Evolutionary conservation across 371 early-diverging fungal genomes (phyloP).

Genomic region (Apophysomyces sp.): DNA sequence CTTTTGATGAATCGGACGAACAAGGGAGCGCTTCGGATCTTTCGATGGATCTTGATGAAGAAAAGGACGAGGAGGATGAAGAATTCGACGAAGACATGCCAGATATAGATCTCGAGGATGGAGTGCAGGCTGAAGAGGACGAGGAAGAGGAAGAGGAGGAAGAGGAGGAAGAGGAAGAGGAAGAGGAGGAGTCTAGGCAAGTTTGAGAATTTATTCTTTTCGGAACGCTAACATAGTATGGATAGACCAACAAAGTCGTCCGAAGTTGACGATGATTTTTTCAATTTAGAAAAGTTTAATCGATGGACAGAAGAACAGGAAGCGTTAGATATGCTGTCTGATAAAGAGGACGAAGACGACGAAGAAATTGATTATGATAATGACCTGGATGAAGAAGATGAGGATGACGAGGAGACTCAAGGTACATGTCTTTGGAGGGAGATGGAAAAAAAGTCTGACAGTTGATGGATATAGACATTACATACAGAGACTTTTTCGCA

Average conservation of each 20-base stretch:
- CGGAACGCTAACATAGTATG: background rate
- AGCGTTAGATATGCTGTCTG: slow-evolving; percentile 45
- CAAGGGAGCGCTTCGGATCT: slow-evolving; percentile 18
- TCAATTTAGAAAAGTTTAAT: slow-evolving; percentile 61
- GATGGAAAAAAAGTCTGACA: background rate
- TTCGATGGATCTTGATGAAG: slow-evolving; percentile 20
- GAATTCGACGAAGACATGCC: slow-evolving; percentile 25
- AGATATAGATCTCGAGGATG: slow-evolving; percentile 31
- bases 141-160: slow-evolving; percentile 17
- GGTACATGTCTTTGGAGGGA: slow-evolving; percentile 21
- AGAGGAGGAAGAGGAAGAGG: slow-evolving; percentile 31
- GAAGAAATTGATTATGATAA: slow-evolving; percentile 53
- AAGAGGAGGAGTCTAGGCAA: slow-evolving; percentile 3
- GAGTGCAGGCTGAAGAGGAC: slow-evolving; percentile 34
- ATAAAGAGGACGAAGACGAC: slow-evolving; percentile 48
- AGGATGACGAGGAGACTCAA: slow-evolving; percentile 41
- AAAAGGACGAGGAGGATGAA: slow-evolving; percentile 26
- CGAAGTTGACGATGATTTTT: slow-evolving; percentile 70
- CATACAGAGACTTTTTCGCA: slow-evolving; percentile 54
- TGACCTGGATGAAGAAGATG: slow-evolving; percentile 51
- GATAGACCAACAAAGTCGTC: slow-evolving; percentile 32
- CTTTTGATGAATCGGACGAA: slow-evolving; percentile 17
- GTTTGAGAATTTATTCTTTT: background rate
- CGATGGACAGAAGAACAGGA: slow-evolving; percentile 66
- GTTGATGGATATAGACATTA: slow-evolving; percentile 34